Percentiles rank a stretch among this genome's conserved stretches.
Evolutionary conservation across 2,329 filamentous ascomycete genomes (phyloP).

Genomic region (Basipetospora sp.): DNA sequence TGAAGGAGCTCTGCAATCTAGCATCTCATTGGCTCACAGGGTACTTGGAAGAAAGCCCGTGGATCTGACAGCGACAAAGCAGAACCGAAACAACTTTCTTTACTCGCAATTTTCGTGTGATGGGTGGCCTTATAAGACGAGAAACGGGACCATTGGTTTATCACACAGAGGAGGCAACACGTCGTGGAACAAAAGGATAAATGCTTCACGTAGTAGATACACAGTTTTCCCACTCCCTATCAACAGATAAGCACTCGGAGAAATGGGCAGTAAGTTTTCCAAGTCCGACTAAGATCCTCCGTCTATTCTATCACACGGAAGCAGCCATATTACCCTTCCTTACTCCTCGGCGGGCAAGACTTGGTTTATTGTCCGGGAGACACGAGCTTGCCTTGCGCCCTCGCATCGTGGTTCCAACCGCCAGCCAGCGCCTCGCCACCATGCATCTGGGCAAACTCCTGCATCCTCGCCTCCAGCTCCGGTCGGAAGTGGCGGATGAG

Average conservation of each 20-base stretch:
- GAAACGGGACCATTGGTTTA: no score
- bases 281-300: background rate
- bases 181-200: no score
- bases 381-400: conserved; percentile 66
- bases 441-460: conserved; percentile 57
- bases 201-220: background rate
- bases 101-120: no score
- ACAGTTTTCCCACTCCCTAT: background rate
- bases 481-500: conserved; percentile 96
- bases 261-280: no score
- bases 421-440: conserved; percentile 68
- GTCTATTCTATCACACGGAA: background rate
- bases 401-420: conserved; percentile 68
- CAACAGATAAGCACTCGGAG: background rate
- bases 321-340: background rate
- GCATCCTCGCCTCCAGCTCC: conserved; percentile 83
- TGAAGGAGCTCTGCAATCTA: no score
- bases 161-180: no score
- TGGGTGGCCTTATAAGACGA: no score
- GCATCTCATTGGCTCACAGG: no score
- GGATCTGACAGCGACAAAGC: no score
- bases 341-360: background rate
- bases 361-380: conserved; percentile 69
- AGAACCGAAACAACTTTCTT: no score
- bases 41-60: no score